A percentile compares a stretch with the other conserved stretches of the same genome.
Evolutionary conservation across 1,284 basidiomycete genomes (phyloP).

Genomic region (Malassezia nana): DNA sequence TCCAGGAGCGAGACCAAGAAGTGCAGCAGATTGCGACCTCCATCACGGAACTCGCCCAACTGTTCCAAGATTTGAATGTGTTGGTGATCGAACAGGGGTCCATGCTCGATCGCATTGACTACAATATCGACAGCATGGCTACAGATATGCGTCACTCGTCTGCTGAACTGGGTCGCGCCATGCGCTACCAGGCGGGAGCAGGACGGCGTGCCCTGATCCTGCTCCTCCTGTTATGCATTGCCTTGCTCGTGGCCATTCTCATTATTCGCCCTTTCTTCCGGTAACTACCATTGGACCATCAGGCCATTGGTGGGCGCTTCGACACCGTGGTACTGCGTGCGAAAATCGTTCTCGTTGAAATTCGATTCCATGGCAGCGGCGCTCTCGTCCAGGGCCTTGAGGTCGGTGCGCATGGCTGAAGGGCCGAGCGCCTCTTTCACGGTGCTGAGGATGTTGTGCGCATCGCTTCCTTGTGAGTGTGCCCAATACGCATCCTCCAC

Average conservation of each 20-base stretch:
- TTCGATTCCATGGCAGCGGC: not conserved
- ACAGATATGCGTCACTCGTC: slow-evolving; percentile 72
- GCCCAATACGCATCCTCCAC: slow-evolving; percentile 43
- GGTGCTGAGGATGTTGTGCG: not conserved
- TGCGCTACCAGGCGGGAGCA: slow-evolving; percentile 78
- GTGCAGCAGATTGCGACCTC: slow-evolving; percentile 83
- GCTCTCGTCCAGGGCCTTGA: not conserved
- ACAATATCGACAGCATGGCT: slow-evolving; percentile 87
- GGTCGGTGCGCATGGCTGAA: slow-evolving; percentile 4
- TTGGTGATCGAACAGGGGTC: slow-evolving; percentile 98
- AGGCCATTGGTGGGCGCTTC: slow-evolving; percentile 10
- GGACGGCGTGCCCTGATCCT: slow-evolving; percentile 86
- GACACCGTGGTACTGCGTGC: slow-evolving; percentile 12
- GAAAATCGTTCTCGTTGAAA: not conserved
- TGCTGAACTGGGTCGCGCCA: slow-evolving; percentile 70
- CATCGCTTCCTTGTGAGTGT: not conserved
- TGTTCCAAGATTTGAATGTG: slow-evolving; percentile 85
- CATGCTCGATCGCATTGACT: slow-evolving; percentile 88
- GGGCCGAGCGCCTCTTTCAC: not conserved
- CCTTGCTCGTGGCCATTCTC: slow-evolving; percentile 68
- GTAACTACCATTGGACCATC: slow-evolving; percentile 16
- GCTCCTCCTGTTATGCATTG: slow-evolving; percentile 75
- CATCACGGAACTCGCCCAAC: slow-evolving; percentile 78
- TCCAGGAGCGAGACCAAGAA: slow-evolving; percentile 56
- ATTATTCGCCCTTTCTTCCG: slow-evolving; percentile 62